Percentiles rank a stretch among this genome's conserved stretches.
Evolutionary conservation across 176 grass and related monocot genomes (phyloP).

Genomic region (Poa annua): DNA sequence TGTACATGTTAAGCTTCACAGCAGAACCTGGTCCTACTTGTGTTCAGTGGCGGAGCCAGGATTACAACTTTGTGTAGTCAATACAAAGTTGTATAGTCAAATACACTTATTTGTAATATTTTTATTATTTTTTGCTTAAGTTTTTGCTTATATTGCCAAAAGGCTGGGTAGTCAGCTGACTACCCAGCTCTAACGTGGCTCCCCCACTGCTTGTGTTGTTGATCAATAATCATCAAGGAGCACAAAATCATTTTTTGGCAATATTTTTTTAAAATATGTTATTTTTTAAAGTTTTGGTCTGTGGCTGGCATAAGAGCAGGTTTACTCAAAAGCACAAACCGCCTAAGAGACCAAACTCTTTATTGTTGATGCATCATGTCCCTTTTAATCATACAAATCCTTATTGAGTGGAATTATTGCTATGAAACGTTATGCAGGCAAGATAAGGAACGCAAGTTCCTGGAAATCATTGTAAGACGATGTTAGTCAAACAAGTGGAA

Average conservation of each 20-base stretch:
- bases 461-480: background rate
- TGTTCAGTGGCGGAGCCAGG: too few relatives aligned
- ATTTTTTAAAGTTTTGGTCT: background rate
- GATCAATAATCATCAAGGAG: slow-evolving; percentile 32
- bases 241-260: background rate
- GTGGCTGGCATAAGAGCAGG: background rate
- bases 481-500: background rate
- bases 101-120: too few relatives aligned
- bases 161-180: too few relatives aligned
- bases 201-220: slow-evolving; percentile 33
- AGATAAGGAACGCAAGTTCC: background rate
- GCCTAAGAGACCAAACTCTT: background rate
- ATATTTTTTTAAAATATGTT: background rate
- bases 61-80: too few relatives aligned
- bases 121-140: too few relatives aligned
- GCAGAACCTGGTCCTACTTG: slow-evolving; percentile 8
- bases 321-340: slow-evolving; percentile 8
- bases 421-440: background rate
- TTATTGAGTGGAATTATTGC: background rate
- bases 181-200: too few relatives aligned
- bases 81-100: too few relatives aligned
- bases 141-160: too few relatives aligned
- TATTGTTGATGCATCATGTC: slow-evolving; percentile 4
- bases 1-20: slow-evolving; percentile 44
- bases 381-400: background rate